phyloP scores from a whole-genome alignment of 2,329 filamentous ascomycete species.

The Cladophialophora chaetospira region DNA sequence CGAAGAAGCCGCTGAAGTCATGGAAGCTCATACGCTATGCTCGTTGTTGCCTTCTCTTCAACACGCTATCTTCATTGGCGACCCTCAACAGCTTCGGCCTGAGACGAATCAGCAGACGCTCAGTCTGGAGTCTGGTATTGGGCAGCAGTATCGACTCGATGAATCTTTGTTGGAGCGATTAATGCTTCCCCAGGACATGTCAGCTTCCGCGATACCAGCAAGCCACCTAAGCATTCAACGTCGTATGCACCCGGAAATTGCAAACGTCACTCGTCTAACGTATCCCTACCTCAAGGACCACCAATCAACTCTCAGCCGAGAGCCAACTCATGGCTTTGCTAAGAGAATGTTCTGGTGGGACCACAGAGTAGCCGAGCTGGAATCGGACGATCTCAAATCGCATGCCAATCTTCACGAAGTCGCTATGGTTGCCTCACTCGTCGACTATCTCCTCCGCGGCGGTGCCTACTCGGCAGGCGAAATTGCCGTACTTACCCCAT shows the following conservation, averaged over 20 bases:
- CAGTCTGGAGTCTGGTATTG: slow-evolving; percentile 52
- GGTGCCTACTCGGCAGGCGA: slow-evolving; percentile 35
- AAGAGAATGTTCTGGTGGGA: slow-evolving; percentile 38
- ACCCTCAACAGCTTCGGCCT: slow-evolving; percentile 38
- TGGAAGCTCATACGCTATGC: slow-evolving; percentile 64
- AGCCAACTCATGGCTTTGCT: slow-evolving; percentile 30
- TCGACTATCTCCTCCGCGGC: slow-evolving; percentile 34
- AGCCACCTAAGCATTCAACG: slow-evolving; percentile 35
- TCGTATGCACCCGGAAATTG: slow-evolving; percentile 39
- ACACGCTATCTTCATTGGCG: slow-evolving; percentile 57
- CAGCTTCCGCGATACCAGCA: slow-evolving; percentile 27
- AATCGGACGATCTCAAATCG: slow-evolving; percentile 31
- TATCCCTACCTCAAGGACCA: slow-evolving; percentile 36
- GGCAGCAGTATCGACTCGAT: slow-evolving; percentile 58
- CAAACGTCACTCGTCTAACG: slow-evolving; percentile 34
- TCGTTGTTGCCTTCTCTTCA: slow-evolving; percentile 62
- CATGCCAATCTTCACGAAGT: slow-evolving; percentile 36
- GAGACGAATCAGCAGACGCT: slow-evolving; percentile 46
- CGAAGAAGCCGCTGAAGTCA: slow-evolving; percentile 69
- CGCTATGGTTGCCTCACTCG: slow-evolving; percentile 35
- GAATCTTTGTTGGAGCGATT: slow-evolving; percentile 64
- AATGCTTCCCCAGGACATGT: slow-evolving; percentile 30
- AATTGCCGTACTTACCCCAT: slow-evolving; percentile 40
- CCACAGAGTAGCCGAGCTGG: slow-evolving; percentile 34
- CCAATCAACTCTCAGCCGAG: slow-evolving; percentile 13